These are phyloP conservation scores for Fusarium torulosum DNA, from an alignment of 2,329 filamentous ascomycete genomes.

Conservation along the genomic window DNA sequence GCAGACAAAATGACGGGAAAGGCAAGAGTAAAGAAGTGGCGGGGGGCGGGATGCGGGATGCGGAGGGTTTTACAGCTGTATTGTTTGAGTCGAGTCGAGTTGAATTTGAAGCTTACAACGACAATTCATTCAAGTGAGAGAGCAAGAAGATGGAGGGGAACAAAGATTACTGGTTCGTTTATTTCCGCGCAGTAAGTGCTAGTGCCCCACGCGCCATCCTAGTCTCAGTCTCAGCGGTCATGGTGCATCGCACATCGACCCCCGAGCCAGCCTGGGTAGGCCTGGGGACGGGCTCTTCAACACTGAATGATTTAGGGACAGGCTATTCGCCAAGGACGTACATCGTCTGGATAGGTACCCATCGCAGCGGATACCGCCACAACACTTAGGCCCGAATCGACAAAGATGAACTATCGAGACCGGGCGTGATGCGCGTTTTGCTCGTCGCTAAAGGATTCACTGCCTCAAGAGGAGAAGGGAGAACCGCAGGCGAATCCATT, in stretches of 20 bases:
- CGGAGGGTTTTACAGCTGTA: slow-evolving; percentile 30
- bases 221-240: slow-evolving; percentile 23
- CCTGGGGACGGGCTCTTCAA: not conserved
- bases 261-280: slow-evolving; percentile 23
- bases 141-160: slow-evolving; percentile 22
- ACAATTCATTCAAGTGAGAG: slow-evolving; percentile 5
- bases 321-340: slow-evolving; percentile 31
- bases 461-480: slow-evolving; percentile 4
- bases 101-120: slow-evolving; percentile 18
- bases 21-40: slow-evolving; percentile 3
- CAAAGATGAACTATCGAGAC: slow-evolving; percentile 26
- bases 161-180: slow-evolving; percentile 31
- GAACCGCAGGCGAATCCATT: slow-evolving; percentile 2
- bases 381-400: slow-evolving; percentile 41
- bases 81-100: slow-evolving; percentile 17
- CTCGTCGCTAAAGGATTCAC: slow-evolving; percentile 22
- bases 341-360: slow-evolving; percentile 32
- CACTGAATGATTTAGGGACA: not conserved
- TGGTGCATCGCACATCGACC: slow-evolving; percentile 35
- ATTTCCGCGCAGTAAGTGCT: slow-evolving; percentile 23
- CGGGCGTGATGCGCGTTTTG: slow-evolving; percentile 34
- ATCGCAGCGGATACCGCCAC: slow-evolving; percentile 40
- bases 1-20: slow-evolving; percentile 9
- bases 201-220: slow-evolving; percentile 28
- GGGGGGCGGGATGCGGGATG: slow-evolving; percentile 19